Conservation (phyloP, 2,329 filamentous ascomycete species). For the Colletotrichum sp. region DNA sequence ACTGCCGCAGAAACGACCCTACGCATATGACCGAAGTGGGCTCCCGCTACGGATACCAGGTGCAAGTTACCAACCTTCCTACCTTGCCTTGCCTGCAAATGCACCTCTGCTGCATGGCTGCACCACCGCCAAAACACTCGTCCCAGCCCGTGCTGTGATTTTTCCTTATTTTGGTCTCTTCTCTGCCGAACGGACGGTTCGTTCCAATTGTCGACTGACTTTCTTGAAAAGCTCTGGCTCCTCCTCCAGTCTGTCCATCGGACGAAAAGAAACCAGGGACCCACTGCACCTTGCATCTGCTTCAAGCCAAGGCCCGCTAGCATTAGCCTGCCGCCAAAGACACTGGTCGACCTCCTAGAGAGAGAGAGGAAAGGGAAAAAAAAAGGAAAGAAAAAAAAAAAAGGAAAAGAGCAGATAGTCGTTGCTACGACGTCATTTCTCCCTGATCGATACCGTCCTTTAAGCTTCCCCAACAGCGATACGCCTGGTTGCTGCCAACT, state of each 20-base stretch:
- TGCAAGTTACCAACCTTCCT: neutral
- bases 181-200: neutral
- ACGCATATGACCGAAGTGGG: constrained; percentile 8
- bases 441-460: constrained; percentile 2
- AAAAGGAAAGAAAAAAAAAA: neutral
- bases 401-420: neutral
- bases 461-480: neutral
- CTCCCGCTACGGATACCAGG: neutral
- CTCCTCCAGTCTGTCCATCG: neutral
- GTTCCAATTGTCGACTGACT: neutral
- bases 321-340: neutral
- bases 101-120: neutral
- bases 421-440: constrained; percentile 18
- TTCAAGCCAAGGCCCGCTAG: neutral
- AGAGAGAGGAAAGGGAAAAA: too few species aligned
- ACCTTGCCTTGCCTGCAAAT: neutral
- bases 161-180: neutral
- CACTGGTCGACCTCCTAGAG: neutral
- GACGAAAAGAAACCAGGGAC: neutral
- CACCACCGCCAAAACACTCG: neutral
- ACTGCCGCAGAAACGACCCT: neutral
- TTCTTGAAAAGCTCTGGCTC: neutral
- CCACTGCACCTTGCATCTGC: neutral
- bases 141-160: neutral
- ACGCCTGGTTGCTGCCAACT: constrained; percentile 1